Conservation (phyloP, 2,329 filamentous ascomycete genomes). For the Aspergillus sp. region DNA sequence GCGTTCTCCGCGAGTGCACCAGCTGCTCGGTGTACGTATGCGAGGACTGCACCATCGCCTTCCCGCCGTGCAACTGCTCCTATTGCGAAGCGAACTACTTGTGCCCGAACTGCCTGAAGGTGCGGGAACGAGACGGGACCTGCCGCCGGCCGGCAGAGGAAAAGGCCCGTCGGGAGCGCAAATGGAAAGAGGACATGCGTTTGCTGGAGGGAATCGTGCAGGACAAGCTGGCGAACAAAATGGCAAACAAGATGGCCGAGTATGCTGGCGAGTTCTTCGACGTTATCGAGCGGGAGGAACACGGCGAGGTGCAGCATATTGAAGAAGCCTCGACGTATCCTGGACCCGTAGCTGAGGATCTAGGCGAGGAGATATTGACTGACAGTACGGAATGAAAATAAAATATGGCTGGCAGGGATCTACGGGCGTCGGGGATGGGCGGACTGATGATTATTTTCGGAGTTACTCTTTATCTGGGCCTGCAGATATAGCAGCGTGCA, state of each 20-base stretch:
- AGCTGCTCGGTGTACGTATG: constrained; percentile 51
- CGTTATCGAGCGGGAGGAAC: constrained; percentile 24
- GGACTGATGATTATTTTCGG: not conserved
- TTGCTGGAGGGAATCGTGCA: constrained; percentile 44
- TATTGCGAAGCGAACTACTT: constrained; percentile 48
- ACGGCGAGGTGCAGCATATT: constrained; percentile 6
- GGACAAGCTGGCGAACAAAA: constrained; percentile 45
- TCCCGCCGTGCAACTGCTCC: constrained; percentile 48
- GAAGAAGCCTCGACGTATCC: constrained; percentile 12
- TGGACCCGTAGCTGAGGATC: not conserved
- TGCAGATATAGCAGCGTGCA: not conserved
- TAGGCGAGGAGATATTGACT: constrained; percentile 2
- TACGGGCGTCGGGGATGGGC: constrained; percentile 1
- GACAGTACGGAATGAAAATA: constrained; percentile 7
- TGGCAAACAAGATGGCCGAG: constrained; percentile 45
- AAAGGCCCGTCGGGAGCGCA: constrained; percentile 40
- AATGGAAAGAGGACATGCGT: constrained; percentile 45
- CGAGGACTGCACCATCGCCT: constrained; percentile 43
- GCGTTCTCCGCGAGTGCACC: constrained; percentile 48
- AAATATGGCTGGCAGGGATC: not conserved
- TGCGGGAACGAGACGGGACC: constrained; percentile 42
- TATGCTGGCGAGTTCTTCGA: constrained; percentile 46
- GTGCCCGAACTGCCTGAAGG: constrained; percentile 47
- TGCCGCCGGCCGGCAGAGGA: constrained; percentile 45
- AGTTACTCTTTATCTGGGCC: not conserved